phyloP scores from a whole-genome alignment of 139 green algal genomes.

The Asterochloris erici region DNA sequence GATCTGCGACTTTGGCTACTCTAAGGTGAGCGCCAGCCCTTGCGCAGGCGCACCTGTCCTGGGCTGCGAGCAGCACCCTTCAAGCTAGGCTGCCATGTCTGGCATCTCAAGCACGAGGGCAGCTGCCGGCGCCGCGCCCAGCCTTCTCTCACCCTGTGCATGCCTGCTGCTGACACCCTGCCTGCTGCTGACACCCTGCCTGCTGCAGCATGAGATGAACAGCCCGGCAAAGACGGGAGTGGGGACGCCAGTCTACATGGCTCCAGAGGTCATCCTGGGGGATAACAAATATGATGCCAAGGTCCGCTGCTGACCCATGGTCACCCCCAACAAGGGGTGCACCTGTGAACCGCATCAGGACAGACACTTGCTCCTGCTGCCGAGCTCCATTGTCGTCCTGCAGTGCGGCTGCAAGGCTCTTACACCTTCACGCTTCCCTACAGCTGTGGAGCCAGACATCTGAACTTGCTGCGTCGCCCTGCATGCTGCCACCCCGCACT shows the following conservation, averaged over 20 bases:
- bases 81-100: no score
- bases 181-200: no score
- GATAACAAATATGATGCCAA: constrained; percentile 55
- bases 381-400: not conserved
- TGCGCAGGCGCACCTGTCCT: no score
- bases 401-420: not conserved
- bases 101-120: no score
- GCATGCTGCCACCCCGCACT: no score
- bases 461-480: no score
- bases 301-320: not conserved
- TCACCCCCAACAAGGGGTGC: not conserved
- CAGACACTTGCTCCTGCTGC: not conserved
- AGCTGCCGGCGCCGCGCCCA: no score
- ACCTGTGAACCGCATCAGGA: not conserved
- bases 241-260: constrained; percentile 81
- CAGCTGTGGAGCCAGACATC: no score
- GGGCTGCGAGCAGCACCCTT: no score
- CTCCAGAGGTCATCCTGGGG: constrained; percentile 61
- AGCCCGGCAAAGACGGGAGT: constrained; percentile 33
- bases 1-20: constrained; percentile 69
- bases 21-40: constrained; percentile 32
- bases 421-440: not conserved
- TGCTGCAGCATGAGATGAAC: constrained; percentile 43
- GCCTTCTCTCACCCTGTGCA: no score
- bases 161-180: no score